phyloP scores from a whole-genome alignment of 2,329 filamentous ascomycete species.

The Penicillium oxalicum region DNA sequence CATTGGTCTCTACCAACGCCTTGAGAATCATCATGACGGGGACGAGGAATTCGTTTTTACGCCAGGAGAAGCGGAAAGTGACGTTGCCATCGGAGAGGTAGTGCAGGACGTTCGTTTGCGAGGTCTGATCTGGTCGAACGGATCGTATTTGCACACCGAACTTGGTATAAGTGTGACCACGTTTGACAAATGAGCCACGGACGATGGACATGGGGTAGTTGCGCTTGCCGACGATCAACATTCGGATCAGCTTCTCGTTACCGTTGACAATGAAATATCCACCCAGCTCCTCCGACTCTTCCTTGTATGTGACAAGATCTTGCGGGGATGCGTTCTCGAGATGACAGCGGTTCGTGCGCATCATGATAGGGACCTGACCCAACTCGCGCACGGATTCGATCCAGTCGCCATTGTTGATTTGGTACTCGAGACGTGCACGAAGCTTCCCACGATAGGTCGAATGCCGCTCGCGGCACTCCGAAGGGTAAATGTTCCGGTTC shows the following conservation, averaged over 20 bases:
- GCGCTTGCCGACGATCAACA: slow-evolving; percentile 81
- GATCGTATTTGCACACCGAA: slow-evolving; percentile 88
- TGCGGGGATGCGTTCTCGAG: slow-evolving; percentile 79
- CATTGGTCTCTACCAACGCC: slow-evolving; percentile 90
- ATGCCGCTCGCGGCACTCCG: slow-evolving; percentile 92
- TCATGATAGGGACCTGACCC: slow-evolving; percentile 86
- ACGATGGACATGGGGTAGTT: slow-evolving; percentile 96
- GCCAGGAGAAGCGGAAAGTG: slow-evolving; percentile 95
- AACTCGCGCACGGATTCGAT: slow-evolving; percentile 77
- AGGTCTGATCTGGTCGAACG: slow-evolving; percentile 94
- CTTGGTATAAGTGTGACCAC: slow-evolving; percentile 80
- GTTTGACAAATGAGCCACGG: slow-evolving; percentile 80
- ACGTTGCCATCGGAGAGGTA: slow-evolving; percentile 94
- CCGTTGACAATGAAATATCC: slow-evolving; percentile 98
- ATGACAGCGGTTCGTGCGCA: slow-evolving; percentile 89
- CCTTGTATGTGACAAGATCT: slow-evolving; percentile 75
- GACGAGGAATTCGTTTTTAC: slow-evolving; percentile 94
- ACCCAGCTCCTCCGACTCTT: slow-evolving; percentile 92
- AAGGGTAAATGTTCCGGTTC: slow-evolving; percentile 79
- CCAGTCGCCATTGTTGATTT: slow-evolving; percentile 79
- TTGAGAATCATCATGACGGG: slow-evolving; percentile 96
- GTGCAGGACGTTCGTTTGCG: slow-evolving; percentile 93
- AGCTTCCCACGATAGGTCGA: slow-evolving; percentile 84
- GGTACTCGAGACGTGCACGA: slow-evolving; percentile 74
- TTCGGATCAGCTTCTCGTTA: slow-evolving; percentile 91